Conservation (phyloP, 2,329 filamentous ascomycete species). For the Talaromyces sp. region DNA sequence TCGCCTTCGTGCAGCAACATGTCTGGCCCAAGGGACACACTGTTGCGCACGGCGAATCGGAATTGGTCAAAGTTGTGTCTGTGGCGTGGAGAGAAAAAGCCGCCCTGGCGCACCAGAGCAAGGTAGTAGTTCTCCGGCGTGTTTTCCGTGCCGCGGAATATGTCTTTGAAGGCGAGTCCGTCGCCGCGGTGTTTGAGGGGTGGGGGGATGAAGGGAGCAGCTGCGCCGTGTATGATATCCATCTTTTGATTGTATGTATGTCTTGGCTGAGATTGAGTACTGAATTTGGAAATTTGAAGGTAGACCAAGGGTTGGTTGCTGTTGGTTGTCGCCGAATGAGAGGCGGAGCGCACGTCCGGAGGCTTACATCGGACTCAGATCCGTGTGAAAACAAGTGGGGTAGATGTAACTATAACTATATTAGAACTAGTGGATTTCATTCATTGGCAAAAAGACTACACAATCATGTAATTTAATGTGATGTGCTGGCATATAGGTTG, state of each 20-base stretch:
- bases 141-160: conserved; percentile 11
- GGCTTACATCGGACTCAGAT: too few species aligned
- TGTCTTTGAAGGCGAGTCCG: conserved; percentile 12
- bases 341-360: too few species aligned
- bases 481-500: too few species aligned
- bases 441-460: too few species aligned
- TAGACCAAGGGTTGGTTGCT: too few species aligned
- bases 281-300: too few species aligned
- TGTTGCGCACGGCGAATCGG: conserved; percentile 12
- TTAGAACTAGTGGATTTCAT: too few species aligned
- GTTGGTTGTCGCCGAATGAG: too few species aligned
- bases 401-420: too few species aligned
- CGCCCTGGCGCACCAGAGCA: conserved; percentile 10
- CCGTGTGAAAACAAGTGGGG: too few species aligned
- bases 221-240: conserved; percentile 14
- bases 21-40: conserved; percentile 10
- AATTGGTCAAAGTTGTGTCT: conserved; percentile 19
- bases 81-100: conserved; percentile 17
- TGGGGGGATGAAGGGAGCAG: conserved; percentile 7
- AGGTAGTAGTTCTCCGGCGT: conserved; percentile 13
- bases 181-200: conserved; percentile 14
- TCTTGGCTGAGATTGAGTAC: not conserved
- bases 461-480: too few species aligned
- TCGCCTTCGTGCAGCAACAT: conserved; percentile 12
- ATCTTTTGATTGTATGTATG: too few species aligned